phyloP scores from a whole-genome alignment of 2,329 filamentous ascomycete genomes.

The Fusarium annulatum region DNA sequence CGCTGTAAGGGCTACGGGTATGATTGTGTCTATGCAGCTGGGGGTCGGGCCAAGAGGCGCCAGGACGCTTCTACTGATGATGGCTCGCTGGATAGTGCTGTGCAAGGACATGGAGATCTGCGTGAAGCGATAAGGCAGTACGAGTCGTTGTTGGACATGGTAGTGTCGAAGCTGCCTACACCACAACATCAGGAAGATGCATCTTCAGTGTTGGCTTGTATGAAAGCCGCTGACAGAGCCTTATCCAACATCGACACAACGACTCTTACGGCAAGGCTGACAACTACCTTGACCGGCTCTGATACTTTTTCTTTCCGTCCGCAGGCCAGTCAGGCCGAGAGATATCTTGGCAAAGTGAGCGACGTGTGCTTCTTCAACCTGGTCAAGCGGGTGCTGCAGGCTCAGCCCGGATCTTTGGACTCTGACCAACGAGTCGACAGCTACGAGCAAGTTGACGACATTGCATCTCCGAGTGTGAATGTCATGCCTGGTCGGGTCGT shows the following conservation, averaged over 20 bases:
- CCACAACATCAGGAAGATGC: neutral
- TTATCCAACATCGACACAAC: neutral
- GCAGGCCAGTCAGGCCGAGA: neutral
- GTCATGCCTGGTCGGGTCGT: neutral
- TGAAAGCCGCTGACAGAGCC: neutral
- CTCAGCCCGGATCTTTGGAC: neutral
- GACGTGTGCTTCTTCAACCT: neutral
- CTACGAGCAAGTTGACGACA: neutral
- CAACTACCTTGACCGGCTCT: neutral
- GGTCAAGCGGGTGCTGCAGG: neutral
- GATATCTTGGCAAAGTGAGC: neutral
- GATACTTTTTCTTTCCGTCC: neutral
- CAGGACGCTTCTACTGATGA: neutral
- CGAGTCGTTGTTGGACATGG: neutral
- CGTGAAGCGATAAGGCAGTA: neutral
- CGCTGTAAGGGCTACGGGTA: neutral
- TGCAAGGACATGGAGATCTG: neutral
- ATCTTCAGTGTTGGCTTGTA: neutral
- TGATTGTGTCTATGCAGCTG: neutral
- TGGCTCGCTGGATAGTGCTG: neutral
- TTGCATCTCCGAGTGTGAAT: neutral
- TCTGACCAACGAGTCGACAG: neutral
- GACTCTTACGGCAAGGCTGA: neutral
- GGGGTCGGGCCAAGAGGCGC: neutral
- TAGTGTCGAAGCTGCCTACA: neutral